phyloP scores from a whole-genome alignment of 768 basidiomycete genomes.

The Termitomyces sp. region DNA sequence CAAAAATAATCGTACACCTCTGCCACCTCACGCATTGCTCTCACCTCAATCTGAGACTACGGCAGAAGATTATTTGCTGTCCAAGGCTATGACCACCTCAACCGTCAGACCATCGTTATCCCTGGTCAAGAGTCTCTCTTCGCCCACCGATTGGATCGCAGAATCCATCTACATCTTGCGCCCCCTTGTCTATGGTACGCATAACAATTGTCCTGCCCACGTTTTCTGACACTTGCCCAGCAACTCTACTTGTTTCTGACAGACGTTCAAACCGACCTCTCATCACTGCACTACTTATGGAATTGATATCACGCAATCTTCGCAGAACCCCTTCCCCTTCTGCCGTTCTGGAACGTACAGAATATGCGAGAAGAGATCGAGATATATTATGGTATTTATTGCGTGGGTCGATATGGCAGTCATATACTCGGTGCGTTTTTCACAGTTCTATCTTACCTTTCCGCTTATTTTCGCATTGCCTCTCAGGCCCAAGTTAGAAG shows the following conservation, averaged over 20 bases:
- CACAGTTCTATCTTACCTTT: constrained; percentile 4
- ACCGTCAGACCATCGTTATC: constrained; percentile 70
- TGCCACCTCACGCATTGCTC: constrained; percentile 66
- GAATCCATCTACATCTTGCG: constrained; percentile 70
- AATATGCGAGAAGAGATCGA: constrained; percentile 80
- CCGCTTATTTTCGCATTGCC: constrained; percentile 2
- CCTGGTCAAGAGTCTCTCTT: constrained; percentile 56
- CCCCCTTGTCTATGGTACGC: constrained; percentile 73
- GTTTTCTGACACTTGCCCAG: constrained; percentile 21
- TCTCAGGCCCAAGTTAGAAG: constrained; percentile 68
- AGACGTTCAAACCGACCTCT: constrained; percentile 59
- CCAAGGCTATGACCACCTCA: constrained; percentile 72
- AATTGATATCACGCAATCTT: constrained; percentile 70
- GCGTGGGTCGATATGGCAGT: constrained; percentile 82
- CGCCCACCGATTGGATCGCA: constrained; percentile 69
- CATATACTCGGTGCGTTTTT: constrained; percentile 60
- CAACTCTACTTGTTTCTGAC: constrained; percentile 40
- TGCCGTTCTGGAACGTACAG: constrained; percentile 62
- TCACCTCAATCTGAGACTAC: constrained; percentile 49
- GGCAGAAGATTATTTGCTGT: constrained; percentile 78
- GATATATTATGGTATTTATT: constrained; percentile 83
- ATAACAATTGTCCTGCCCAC: neutral
- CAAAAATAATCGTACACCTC: constrained; percentile 67
- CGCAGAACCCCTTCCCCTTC: constrained; percentile 64
- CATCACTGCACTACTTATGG: constrained; percentile 59